Evolutionary conservation across 2,329 filamentous ascomycete genomes (phyloP), one percentile per base, ranked within the genome.

Genomic region (Paramyrothecium roridum): DNA sequence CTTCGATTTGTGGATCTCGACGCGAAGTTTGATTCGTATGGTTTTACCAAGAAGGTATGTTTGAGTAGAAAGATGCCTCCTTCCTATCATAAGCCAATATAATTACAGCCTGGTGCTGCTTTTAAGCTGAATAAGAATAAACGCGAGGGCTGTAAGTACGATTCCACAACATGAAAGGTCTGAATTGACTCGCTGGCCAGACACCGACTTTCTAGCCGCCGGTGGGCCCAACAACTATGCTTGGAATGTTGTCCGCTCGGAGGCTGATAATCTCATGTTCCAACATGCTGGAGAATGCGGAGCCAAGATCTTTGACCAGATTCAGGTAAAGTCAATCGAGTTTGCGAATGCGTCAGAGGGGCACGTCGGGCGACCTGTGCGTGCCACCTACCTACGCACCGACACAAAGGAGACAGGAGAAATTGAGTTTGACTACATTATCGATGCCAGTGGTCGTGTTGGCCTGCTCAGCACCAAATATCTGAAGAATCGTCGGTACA

Each of bases 391-490:
- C 67, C 52, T 55, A 3, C 52, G 58, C 30, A 74, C 71, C 52
- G 68, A 70, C 33, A 70, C 69, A 53, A 67, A 65, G 4, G 57
- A 58, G 3, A 60, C 63, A 10, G 78, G 78, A 13, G 61, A 54
- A 1, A 76, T 81, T 52, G 61, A 54, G 1, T 80, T 80, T 56
- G 65, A 80, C 4, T 81, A 80, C 54, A 48, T 82, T 19, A 62
- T 82, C 1, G 78, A 82, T 62, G 79, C 79, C 0, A 76, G 69
- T 52, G 79, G 80, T 3, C 69, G 79, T 13, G 57, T 56, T 1
- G 79, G 78, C 3, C 50, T 82, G 3, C 20, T 81, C 12, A 73
- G 66, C 50, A 81, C 76, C 20, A 78, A 78, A 58, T 80, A 81
- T 58, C 54, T 77, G 22, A 80, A 78, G 64, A 78, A 79, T 58